Evolutionary conservation across 306 rosid species (phyloP), one percentile per base, ranked within the genome.

Genomic region (Glycine soja): DNA sequence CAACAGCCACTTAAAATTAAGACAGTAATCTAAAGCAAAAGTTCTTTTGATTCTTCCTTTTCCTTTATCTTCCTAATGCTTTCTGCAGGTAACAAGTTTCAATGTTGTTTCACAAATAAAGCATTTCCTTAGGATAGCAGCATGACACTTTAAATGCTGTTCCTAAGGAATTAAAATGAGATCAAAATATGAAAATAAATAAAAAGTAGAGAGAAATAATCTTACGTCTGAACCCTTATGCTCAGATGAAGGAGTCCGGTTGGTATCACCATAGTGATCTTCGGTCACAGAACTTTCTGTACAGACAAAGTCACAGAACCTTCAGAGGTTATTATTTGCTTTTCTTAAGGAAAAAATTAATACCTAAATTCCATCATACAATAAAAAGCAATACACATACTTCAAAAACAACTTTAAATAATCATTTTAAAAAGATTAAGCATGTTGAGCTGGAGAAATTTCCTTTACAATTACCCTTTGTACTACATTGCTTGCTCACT

Each of bases 281-380:
- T 88, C 97, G 18, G 90, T 84, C 73, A 85, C 64, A 15, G 81
- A 72, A 85, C 88, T 90, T 85, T 85, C 98, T 91, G 91, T 77
- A 73, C 76, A 69, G 59, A 82, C 75, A 83, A 81, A 79, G 61
- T 71, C 68, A 82, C 15, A 70, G 51, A 76, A 82, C 42, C 69
- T n/a, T 75, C n/a, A 59, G 30, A 30, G 34, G 42, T 86, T 79
- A 67, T 14, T 50, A 66, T 71, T 61, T 62, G 18, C 30, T 42
- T 84, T 80, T 50, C 46, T 71, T n/a, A 76, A 54, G 61, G 12
- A 43, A 40, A 68, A 51, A 46, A 48, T n/a, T 12, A 56, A 50
- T 10, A 10, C 18, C 24, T 6, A 15, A 61, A 57, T 19, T 61
- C 59, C 14, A 72, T n/a, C 66, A 76, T 7, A 42, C 46, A 42